Conservation (phyloP, 345 rosid species). For the Salix exigua region DNA sequence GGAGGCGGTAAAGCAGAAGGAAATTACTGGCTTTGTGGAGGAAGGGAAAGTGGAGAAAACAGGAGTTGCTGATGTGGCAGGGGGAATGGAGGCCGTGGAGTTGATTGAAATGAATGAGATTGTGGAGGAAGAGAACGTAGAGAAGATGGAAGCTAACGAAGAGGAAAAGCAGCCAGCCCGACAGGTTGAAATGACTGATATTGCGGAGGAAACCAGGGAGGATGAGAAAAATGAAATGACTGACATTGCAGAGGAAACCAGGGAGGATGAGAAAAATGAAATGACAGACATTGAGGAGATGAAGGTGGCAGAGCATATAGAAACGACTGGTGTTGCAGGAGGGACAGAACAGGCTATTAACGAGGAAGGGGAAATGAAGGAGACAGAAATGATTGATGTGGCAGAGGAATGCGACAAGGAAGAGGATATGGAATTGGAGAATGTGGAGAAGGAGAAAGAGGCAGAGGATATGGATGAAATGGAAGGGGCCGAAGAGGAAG, state of each 20-base stretch:
- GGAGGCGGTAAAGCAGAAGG: not conserved
- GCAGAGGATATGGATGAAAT: slow-evolving; percentile 20
- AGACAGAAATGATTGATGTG: slow-evolving; percentile 25
- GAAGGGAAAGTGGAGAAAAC: slow-evolving; percentile 1
- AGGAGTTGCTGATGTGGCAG: slow-evolving; percentile 1
- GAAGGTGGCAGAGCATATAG: slow-evolving; percentile 1
- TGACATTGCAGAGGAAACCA: not conserved
- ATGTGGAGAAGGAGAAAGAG: slow-evolving; percentile 9
- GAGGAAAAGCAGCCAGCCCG: not conserved
- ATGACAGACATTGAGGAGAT: not conserved
- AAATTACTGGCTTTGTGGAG: not conserved
- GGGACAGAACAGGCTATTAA: slow-evolving; percentile 4
- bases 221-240: not conserved
- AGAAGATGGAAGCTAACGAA: not conserved
- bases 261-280: not conserved
- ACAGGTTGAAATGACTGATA: not conserved
- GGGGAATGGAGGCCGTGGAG: slow-evolving; percentile 16
- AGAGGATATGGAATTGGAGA: slow-evolving; percentile 11
- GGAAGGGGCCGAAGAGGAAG: slow-evolving; percentile 15
- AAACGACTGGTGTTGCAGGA: not conserved
- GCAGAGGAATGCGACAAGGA: slow-evolving; percentile 14
- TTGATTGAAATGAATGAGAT: slow-evolving; percentile 23
- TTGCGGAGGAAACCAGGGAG: not conserved
- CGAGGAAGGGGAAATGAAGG: slow-evolving; percentile 8
- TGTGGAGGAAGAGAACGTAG: slow-evolving; percentile 19